phyloP scores from a whole-genome alignment of 352 stramenopile genomes.

The Hyaloperonospora brassicae region DNA sequence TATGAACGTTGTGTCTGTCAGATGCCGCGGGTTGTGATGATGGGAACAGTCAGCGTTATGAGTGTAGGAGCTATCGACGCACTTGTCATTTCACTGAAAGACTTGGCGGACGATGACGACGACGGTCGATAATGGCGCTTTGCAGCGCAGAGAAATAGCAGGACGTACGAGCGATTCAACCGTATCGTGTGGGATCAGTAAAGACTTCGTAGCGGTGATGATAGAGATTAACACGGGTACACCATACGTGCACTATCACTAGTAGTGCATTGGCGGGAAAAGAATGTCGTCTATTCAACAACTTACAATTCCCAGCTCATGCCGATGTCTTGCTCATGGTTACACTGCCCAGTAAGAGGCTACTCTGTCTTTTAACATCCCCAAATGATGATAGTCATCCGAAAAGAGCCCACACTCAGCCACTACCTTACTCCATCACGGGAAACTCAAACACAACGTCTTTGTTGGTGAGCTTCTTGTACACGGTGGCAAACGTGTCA shows the following conservation, averaged over 20 bases:
- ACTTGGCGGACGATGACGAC: conserved; percentile 50
- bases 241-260: no score
- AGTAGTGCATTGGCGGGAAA: conserved; percentile 3
- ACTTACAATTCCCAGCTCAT: conserved; percentile 18
- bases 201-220: no score
- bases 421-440: conserved; percentile 76
- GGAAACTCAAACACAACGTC: conserved; percentile 98
- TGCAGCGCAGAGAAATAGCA: conserved; percentile 27
- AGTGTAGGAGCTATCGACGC: conserved; percentile 37
- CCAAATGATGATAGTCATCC: conserved; percentile 1
- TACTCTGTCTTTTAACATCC: conserved; percentile 6
- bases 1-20: conserved; percentile 13
- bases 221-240: no score
- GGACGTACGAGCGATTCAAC: conserved; percentile 4
- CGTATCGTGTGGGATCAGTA: not conserved
- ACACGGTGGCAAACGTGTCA: conserved; percentile 98
- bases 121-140: conserved; percentile 60
- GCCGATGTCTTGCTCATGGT: conserved; percentile 48
- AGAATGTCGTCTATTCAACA: conserved; percentile 17
- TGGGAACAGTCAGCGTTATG: conserved; percentile 25
- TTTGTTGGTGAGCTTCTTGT: conserved; percentile 99
- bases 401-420: conserved; percentile 23
- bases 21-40: conserved; percentile 38
- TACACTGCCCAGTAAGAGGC: conserved; percentile 35
- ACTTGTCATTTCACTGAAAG: conserved; percentile 30